A percentile compares a stretch with the other conserved stretches of the same genome.
These are phyloP conservation scores for Pyrenochaeta sp. DNA, from an alignment of 2,329 filamentous ascomycete genomes.

Conservation along the genomic window DNA sequence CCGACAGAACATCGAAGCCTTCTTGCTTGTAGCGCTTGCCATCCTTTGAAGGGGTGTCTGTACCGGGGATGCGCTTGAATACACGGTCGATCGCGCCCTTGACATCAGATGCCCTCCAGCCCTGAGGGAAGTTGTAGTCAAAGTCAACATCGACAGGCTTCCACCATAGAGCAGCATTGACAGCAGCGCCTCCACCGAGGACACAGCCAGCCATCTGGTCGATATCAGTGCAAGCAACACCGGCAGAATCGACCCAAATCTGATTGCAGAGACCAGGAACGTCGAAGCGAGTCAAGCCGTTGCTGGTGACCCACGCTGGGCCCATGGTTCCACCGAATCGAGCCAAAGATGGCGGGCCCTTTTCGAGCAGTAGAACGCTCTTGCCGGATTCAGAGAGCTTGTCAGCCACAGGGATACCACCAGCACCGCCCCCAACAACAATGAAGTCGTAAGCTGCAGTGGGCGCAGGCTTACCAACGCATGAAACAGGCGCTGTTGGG, in stretches of 20 bases:
- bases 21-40: constrained; percentile 72
- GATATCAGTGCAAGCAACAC: constrained; percentile 73
- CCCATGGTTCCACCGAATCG: constrained; percentile 70
- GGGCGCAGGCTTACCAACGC: constrained; percentile 47
- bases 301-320: constrained; percentile 68
- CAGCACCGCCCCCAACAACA: constrained; percentile 69
- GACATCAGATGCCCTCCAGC: constrained; percentile 74
- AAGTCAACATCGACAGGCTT: constrained; percentile 72
- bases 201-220: constrained; percentile 78
- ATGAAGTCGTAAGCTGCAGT: constrained; percentile 69
- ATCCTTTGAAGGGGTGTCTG: constrained; percentile 71
- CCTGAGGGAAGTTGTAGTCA: constrained; percentile 75
- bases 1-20: constrained; percentile 69
- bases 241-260: constrained; percentile 70
- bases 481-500: constrained; percentile 43
- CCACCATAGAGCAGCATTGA: constrained; percentile 76
- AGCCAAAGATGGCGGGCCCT: constrained; percentile 65
- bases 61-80: constrained; percentile 76
- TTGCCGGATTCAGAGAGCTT: constrained; percentile 71
- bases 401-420: constrained; percentile 67
- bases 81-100: constrained; percentile 66
- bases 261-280: constrained; percentile 76
- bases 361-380: constrained; percentile 67
- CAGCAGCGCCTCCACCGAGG: constrained; percentile 71
- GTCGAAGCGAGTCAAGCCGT: constrained; percentile 74